Evolutionary conservation across 2,329 filamentous ascomycete genomes (phyloP).

Genomic region (Ilyonectria mors-panacis): DNA sequence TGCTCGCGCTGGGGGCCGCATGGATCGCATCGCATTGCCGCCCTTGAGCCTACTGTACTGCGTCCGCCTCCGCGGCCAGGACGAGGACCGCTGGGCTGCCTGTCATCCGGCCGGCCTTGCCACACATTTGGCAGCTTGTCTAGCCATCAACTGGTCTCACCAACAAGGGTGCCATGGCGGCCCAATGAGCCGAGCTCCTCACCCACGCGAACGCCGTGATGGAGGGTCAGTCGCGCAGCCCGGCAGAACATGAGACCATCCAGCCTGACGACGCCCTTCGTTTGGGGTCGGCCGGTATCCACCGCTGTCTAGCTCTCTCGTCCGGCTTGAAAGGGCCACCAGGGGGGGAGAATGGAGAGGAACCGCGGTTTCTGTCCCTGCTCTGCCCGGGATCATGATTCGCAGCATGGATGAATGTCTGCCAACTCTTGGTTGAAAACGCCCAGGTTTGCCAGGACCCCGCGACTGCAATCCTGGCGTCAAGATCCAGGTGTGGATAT

Average conservation of each 20-base stretch:
- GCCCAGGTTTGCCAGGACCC: conserved; percentile 1
- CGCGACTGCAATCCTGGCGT: conserved; percentile 5
- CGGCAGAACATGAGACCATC: conserved; percentile 47
- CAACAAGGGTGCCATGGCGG: conserved; percentile 42
- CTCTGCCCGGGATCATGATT: neutral
- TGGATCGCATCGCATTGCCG: conserved; percentile 17
- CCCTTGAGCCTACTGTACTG: neutral
- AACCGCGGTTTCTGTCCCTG: neutral
- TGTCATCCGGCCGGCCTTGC: conserved; percentile 28
- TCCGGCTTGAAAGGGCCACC: neutral
- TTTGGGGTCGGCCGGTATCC: conserved; percentile 21
- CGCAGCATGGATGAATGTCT: conserved; percentile 3
- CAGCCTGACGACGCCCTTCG: conserved; percentile 35
- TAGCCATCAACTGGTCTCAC: conserved; percentile 29
- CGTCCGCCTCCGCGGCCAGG: neutral
- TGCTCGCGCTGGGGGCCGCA: conserved; percentile 12
- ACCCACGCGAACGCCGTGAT: conserved; percentile 45
- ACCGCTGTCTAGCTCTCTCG: conserved; percentile 33
- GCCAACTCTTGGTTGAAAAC: conserved; percentile 16
- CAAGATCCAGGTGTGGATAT: conserved; percentile 36
- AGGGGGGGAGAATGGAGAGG: neutral
- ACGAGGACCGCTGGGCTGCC: conserved; percentile 17
- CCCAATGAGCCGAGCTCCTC: conserved; percentile 43
- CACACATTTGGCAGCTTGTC: conserved; percentile 20
- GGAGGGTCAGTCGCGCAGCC: conserved; percentile 46